Conservation (phyloP, 768 basidiomycete species). For the Collybiopsis luxurians region DNA sequence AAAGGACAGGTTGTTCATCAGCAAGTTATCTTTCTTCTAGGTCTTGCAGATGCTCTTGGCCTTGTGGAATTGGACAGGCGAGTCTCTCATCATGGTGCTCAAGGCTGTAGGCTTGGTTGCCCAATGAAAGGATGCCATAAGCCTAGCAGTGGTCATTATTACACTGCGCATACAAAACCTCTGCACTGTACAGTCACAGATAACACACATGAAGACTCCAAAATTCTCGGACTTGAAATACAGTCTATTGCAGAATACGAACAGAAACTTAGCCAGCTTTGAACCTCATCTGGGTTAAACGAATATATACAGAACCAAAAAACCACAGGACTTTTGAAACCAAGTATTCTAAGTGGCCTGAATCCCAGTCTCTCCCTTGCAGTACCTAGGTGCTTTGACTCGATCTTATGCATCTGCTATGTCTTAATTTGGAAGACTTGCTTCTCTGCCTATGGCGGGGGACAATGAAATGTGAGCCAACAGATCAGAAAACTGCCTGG, state of each 20-base stretch:
- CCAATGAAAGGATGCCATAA: constrained; percentile 22
- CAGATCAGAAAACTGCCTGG: constrained; percentile 17
- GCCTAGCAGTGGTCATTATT: constrained; percentile 7
- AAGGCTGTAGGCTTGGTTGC: constrained; percentile 28
- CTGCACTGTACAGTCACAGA: not conserved
- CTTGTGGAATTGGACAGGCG: constrained; percentile 21
- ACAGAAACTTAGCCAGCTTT: constrained; percentile 15
- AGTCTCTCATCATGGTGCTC: constrained; percentile 25
- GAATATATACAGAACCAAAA: constrained; percentile 24
- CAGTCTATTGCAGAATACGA: constrained; percentile 10
- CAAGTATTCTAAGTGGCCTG: constrained; percentile 34
- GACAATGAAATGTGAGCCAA: constrained; percentile 14
- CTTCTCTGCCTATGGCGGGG: constrained; percentile 21
- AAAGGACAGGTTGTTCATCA: not conserved
- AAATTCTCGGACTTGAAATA: not conserved
- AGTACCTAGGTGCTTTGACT: constrained; percentile 31
- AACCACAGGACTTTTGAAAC: constrained; percentile 32
- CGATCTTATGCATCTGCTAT: constrained; percentile 41
- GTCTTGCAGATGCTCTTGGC: constrained; percentile 14
- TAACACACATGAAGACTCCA: not conserved
- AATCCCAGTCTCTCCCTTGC: constrained; percentile 14
- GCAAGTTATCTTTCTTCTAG: constrained; percentile 9
- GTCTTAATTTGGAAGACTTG: constrained; percentile 22
- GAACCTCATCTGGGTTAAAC: constrained; percentile 15
- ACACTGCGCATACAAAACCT: constrained; percentile 7